phyloP scores from a whole-genome alignment of 805 yeast species.

The Metschnikowia baotianmanensis region DNA sequence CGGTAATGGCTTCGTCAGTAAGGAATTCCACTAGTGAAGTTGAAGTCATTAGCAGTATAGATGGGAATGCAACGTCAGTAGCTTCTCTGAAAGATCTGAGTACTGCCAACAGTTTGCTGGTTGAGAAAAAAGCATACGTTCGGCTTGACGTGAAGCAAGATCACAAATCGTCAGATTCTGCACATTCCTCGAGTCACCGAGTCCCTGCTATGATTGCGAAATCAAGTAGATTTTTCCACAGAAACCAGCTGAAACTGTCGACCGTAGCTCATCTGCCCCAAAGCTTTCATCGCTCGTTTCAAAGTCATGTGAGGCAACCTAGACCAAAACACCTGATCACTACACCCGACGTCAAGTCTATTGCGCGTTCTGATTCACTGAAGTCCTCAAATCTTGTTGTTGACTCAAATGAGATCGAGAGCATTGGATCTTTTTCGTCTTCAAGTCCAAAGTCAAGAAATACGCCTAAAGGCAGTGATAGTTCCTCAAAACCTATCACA shows the following conservation, averaged over 20 bases:
- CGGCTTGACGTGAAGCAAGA: not conserved
- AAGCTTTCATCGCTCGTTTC: slow-evolving; percentile 27
- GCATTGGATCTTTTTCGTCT: not conserved
- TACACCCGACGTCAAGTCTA: not conserved
- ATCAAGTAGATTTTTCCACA: slow-evolving; percentile 18
- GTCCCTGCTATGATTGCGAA: slow-evolving; percentile 14
- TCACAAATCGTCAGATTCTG: not conserved
- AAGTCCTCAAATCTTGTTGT: not conserved
- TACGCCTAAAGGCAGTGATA: not conserved
- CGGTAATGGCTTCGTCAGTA: no score
- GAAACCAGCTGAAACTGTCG: slow-evolving; percentile 4
- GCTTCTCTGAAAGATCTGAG: no score
- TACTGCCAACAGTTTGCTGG: not conserved
- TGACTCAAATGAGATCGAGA: slow-evolving; percentile 1
- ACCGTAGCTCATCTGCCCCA: not conserved
- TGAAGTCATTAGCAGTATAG: no score
- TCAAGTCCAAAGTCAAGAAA: not conserved
- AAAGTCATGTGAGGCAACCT: slow-evolving; percentile 32
- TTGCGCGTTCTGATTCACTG: not conserved
- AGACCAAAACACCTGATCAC: slow-evolving; percentile 19
- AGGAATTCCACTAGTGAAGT: no score
- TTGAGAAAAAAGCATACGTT: not conserved
- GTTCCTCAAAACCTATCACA: no score
- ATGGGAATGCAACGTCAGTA: no score
- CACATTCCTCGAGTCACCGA: slow-evolving; percentile 5